Conservation (phyloP, 805 yeast genomes). For the Candida maesae region DNA sequence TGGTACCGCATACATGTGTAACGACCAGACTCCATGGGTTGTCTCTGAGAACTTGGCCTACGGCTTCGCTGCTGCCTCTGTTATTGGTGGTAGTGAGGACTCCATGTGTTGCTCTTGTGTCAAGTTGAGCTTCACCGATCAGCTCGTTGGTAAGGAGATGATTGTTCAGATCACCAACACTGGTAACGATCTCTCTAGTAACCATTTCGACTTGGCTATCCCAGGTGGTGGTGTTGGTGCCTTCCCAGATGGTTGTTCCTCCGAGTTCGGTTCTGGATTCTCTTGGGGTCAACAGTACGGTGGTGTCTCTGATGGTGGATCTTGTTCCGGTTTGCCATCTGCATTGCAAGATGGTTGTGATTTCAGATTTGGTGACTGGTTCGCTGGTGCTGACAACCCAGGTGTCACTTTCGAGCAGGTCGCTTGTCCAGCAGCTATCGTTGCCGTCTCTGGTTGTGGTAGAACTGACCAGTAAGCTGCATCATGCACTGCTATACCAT, state of each 20-base stretch:
- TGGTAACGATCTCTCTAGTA: conserved; percentile 10
- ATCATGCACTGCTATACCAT: too few species aligned
- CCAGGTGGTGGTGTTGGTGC: conserved; percentile 16
- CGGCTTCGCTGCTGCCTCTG: conserved; percentile 16
- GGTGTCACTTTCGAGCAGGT: conserved; percentile 15
- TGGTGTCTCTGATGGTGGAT: conserved; percentile 10
- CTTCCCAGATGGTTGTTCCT: conserved; percentile 11
- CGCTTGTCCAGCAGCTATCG: conserved; percentile 14
- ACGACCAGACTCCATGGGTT: conserved; percentile 15
- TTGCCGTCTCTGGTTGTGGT: conserved; percentile 13
- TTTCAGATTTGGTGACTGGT: conserved; percentile 16
- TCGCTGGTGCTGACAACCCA: conserved; percentile 16
- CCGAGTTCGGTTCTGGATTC: conserved; percentile 13
- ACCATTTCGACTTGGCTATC: conserved; percentile 16
- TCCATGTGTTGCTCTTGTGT: conserved; percentile 15
- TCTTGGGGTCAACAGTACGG: conserved; percentile 15
- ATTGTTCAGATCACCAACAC: conserved; percentile 16
- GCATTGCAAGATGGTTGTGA: conserved; percentile 13
- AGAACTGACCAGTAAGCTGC: conserved; percentile 12
- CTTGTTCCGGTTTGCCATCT: conserved; percentile 8
- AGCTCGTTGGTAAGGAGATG: conserved; percentile 11
- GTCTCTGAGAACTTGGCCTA: conserved; percentile 12
- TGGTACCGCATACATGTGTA: conserved; percentile 15
- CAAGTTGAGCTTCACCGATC: conserved; percentile 12
- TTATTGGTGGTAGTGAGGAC: conserved; percentile 12